Percentiles rank a stretch among this genome's conserved stretches.
These are phyloP conservation scores for Cnidoscolus chayamansa DNA, from an alignment of 441 rosid species.

Conservation along the genomic window DNA sequence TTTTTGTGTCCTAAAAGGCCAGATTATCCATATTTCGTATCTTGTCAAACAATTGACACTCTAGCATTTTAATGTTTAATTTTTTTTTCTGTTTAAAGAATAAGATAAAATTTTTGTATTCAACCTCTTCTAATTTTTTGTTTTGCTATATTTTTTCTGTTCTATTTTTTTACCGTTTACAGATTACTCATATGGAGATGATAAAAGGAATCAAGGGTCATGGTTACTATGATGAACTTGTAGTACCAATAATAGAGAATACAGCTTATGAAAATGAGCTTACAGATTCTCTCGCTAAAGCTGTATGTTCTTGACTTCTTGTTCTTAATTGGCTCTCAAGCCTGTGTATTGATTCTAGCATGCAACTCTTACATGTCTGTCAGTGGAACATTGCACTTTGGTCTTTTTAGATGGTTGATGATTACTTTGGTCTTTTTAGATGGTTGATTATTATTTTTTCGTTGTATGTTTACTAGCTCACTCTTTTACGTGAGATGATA, in stretches of 20 bases:
- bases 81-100: too few relatives aligned
- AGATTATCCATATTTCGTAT: not conserved
- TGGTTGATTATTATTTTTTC: not conserved
- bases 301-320: constrained; percentile 45
- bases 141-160: constrained; percentile 5
- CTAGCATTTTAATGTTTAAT: not conserved
- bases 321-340: not conserved
- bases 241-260: constrained; percentile 94
- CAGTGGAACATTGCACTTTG: not conserved
- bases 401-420: constrained; percentile 4
- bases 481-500: not conserved
- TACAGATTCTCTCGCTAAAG: constrained; percentile 85
- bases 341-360: not conserved
- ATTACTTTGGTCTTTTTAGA: not conserved
- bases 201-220: constrained; percentile 97
- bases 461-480: not conserved
- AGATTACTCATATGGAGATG: constrained; percentile 99
- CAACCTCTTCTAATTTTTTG: constrained; percentile 10
- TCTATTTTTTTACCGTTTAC: constrained; percentile 24
- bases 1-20: not conserved
- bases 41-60: not conserved
- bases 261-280: constrained; percentile 89
- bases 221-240: constrained; percentile 90
- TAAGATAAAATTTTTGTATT: not conserved
- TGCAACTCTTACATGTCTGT: not conserved